Conservation (phyloP, 306 rosid species). For the Canavalia ensiformis region DNA sequence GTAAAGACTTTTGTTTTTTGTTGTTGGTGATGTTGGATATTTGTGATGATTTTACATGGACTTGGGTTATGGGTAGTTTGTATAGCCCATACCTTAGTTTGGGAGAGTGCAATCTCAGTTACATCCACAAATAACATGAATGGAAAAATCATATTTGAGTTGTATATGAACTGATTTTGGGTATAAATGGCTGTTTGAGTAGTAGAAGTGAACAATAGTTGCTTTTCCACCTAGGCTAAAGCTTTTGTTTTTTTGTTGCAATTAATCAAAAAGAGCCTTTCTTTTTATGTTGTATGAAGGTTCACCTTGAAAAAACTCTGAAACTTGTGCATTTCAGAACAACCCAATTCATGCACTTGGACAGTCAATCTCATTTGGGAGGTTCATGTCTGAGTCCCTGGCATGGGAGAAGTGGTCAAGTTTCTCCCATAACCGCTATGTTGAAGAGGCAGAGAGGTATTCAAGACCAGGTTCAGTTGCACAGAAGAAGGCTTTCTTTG, state of each 20-base stretch:
- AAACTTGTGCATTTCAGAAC: constrained; percentile 68
- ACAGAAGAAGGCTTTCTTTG: constrained; percentile 98
- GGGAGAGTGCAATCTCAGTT: not conserved
- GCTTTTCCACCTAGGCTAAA: not conserved
- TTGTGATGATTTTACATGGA: constrained; percentile 19
- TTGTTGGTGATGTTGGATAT: too few relatives aligned
- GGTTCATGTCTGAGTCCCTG: constrained; percentile 79
- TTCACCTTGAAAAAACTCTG: constrained; percentile 51
- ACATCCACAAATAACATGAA: not conserved
- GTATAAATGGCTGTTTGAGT: not conserved
- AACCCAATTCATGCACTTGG: constrained; percentile 79
- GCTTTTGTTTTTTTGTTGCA: too few relatives aligned
- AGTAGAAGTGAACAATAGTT: not conserved
- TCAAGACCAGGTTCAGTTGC: constrained; percentile 94
- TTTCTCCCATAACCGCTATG: constrained; percentile 87
- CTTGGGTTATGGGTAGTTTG: not conserved
- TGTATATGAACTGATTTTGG: not conserved
- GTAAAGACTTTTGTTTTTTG: too few relatives aligned
- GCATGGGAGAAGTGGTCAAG: constrained; percentile 96
- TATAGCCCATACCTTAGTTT: not conserved
- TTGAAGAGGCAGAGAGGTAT: constrained; percentile 91
- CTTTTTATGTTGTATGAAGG: not conserved
- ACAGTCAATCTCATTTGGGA: constrained; percentile 91
- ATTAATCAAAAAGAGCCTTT: not conserved
- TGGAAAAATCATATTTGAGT: not conserved